Evolutionary conservation across 352 stramenopile species (phyloP).

Genomic region (Phytophthora megakarya): DNA sequence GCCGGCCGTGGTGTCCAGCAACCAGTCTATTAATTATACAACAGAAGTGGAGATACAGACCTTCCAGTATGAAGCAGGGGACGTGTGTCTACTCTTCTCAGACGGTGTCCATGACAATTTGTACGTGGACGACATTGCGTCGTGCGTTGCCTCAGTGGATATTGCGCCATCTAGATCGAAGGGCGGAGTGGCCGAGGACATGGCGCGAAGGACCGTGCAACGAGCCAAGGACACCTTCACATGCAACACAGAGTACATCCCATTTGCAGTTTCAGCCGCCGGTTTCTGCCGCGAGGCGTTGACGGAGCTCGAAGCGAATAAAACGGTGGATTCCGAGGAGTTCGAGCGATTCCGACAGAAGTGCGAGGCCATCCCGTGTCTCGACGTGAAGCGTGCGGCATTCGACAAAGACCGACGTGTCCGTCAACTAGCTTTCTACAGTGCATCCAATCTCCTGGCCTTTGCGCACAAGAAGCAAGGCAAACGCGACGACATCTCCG

Average conservation of each 20-base stretch:
- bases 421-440: conserved; percentile 88
- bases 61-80: conserved; percentile 69
- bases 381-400: conserved; percentile 57
- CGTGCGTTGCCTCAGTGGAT: conserved; percentile 47
- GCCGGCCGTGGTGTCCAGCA: conserved; percentile 84
- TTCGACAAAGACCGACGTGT: conserved; percentile 88
- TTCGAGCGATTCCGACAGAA: conserved; percentile 74
- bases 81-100: conserved; percentile 86
- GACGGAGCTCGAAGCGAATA: conserved; percentile 75
- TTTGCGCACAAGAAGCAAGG: conserved; percentile 90
- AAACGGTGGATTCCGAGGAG: conserved; percentile 63
- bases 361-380: conserved; percentile 72
- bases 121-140: conserved; percentile 82
- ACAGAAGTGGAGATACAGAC: conserved; percentile 75
- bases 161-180: conserved; percentile 23
- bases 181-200: conserved; percentile 66
- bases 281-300: conserved; percentile 82
- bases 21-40: conserved; percentile 84
- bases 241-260: conserved; percentile 71
- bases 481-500: conserved; percentile 88
- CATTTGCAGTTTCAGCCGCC: conserved; percentile 83
- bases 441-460: conserved; percentile 84
- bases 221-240: conserved; percentile 74
- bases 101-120: conserved; percentile 90
- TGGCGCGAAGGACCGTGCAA: conserved; percentile 75